These are phyloP conservation scores for Blastosporella zonata DNA, from an alignment of 1,284 basidiomycete genomes.

Conservation along the genomic window DNA sequence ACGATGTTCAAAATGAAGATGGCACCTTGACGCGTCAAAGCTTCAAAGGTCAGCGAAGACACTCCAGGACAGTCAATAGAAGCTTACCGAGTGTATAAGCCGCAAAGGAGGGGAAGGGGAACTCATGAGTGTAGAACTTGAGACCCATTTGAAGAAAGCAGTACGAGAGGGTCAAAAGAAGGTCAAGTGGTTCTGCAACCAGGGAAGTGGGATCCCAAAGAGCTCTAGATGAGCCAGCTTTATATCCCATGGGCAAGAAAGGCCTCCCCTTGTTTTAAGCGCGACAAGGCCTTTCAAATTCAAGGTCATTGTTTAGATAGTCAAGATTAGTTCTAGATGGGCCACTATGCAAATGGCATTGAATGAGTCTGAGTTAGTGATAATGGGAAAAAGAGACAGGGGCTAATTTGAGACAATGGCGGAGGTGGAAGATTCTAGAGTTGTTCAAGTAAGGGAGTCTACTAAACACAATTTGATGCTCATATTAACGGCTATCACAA, in stretches of 20 bases:
- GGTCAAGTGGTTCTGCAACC: not conserved
- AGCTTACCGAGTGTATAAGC: constrained; percentile 15
- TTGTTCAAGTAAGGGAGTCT: too few species aligned
- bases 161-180: not conserved
- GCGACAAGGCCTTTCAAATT: not conserved
- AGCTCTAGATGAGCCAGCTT: not conserved
- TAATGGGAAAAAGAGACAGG: too few species aligned
- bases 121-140: constrained; percentile 11
- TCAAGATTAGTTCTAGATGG: too few species aligned
- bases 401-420: too few species aligned
- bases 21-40: constrained; percentile 9
- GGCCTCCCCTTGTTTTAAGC: too few species aligned
- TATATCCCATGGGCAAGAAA: not conserved
- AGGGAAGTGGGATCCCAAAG: not conserved
- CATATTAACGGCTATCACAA: too few species aligned
- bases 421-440: too few species aligned
- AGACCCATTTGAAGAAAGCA: constrained; percentile 2
- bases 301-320: not conserved
- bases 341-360: too few species aligned
- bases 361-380: too few species aligned
- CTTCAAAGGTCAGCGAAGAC: not conserved
- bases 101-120: constrained; percentile 14
- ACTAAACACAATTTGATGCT: too few species aligned
- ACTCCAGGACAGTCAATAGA: not conserved
- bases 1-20: constrained; percentile 20